Conservation (phyloP, 2,329 filamentous ascomycete genomes). For the Colletotrichum cordylinicola region DNA sequence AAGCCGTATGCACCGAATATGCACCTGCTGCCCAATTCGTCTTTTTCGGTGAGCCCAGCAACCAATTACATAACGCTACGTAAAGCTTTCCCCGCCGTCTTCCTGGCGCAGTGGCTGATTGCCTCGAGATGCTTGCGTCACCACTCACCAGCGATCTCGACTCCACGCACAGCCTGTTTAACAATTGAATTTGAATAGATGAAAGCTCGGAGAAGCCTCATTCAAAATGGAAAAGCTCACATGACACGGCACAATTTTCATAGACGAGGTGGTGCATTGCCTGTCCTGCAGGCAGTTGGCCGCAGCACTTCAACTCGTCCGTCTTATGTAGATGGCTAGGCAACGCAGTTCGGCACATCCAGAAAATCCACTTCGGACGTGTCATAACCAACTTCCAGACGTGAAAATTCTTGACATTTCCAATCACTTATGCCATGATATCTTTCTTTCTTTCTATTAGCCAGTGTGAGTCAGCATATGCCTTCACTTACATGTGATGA, state of each 20-base stretch:
- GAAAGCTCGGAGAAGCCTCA: not conserved
- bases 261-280: not conserved
- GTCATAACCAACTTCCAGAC: not conserved
- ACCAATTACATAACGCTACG: not conserved
- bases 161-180: not conserved
- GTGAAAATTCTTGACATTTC: not conserved
- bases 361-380: not conserved
- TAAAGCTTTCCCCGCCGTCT: not conserved
- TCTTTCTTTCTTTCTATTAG: not conserved
- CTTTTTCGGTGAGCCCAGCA: not conserved
- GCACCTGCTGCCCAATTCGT: not conserved
- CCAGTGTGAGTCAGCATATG: not conserved
- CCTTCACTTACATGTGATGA: not conserved
- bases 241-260: accelerated
- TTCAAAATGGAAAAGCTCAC: accelerated
- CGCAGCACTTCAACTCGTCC: not conserved
- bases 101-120: accelerated
- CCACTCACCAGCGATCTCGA: not conserved
- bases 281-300: not conserved
- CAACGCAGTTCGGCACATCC: not conserved
- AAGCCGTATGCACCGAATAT: not conserved
- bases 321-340: not conserved
- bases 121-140: not conserved
- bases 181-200: not conserved
- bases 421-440: not conserved